phyloP scores from a whole-genome alignment of 805 yeast species.

The Hanseniaspora lindneri region DNA sequence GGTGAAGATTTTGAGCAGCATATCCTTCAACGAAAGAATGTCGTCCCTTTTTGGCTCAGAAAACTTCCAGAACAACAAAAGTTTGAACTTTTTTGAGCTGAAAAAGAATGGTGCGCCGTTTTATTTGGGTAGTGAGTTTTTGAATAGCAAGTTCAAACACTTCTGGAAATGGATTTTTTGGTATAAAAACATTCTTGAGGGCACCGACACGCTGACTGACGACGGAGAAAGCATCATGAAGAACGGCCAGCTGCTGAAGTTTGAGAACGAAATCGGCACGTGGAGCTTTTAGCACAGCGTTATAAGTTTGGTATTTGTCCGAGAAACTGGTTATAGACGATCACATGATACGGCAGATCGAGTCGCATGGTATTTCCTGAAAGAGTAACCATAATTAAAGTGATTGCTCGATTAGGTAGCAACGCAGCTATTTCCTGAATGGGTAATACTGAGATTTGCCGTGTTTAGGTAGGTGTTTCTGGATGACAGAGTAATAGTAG shows the following conservation, averaged over 20 bases:
- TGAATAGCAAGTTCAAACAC: constrained; percentile 17
- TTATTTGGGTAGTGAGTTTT: not conserved
- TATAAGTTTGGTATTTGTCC: too few species aligned
- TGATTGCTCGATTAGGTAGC: too few species aligned
- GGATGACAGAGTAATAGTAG: too few species aligned
- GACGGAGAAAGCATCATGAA: constrained; percentile 19
- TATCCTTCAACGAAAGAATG: constrained; percentile 14
- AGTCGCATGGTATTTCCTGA: too few species aligned
- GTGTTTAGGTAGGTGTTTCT: too few species aligned
- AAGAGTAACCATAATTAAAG: too few species aligned
- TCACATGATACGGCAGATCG: too few species aligned
- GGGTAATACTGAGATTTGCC: too few species aligned
- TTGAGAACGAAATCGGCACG: constrained; percentile 11
- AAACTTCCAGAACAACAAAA: constrained; percentile 13
- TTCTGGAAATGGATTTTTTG: constrained; percentile 27
- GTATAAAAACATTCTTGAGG: constrained; percentile 26
- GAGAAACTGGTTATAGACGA: too few species aligned
- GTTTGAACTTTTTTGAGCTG: constrained; percentile 9
- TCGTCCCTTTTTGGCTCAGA: constrained; percentile 4
- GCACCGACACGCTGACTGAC: constrained; percentile 21
- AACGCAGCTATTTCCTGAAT: too few species aligned
- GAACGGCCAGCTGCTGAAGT: constrained; percentile 17
- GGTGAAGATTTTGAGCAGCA: not conserved
- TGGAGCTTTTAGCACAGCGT: too few species aligned
- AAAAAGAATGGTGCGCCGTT: not conserved